These are phyloP conservation scores for Iris macrosiphon DNA, from an alignment of 106 monocot species.

Conservation along the genomic window DNA sequence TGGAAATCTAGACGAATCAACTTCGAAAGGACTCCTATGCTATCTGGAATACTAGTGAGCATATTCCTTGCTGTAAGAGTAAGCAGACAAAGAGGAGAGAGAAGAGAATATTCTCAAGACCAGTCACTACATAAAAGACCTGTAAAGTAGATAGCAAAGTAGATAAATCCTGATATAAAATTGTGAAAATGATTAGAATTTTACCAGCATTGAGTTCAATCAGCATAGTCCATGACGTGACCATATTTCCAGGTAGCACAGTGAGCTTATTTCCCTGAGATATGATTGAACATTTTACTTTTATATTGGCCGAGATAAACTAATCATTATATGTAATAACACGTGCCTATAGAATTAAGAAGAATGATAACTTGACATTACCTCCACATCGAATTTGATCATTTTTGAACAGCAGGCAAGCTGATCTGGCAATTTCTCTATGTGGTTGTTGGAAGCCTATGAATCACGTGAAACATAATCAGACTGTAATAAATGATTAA, in stretches of 20 bases:
- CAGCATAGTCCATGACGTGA: constrained; percentile 70
- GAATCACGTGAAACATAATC: constrained; percentile 1
- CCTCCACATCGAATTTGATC: constrained; percentile 86
- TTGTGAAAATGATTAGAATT: background rate
- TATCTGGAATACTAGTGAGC: constrained; percentile 62
- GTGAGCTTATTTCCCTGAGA: constrained; percentile 80
- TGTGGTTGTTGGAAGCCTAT: constrained; percentile 66
- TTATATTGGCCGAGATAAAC: no score
- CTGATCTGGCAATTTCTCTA: constrained; percentile 60
- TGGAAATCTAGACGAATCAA: constrained; percentile 87
- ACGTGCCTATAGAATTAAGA: background rate
- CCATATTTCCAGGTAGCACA: constrained; percentile 47
- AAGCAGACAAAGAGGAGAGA: background rate
- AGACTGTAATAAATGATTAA: background rate
- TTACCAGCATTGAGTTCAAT: constrained; percentile 90
- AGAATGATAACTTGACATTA: constrained; percentile 14
- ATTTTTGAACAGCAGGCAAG: constrained; percentile 68
- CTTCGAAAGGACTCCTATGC: constrained; percentile 68
- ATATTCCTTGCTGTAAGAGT: constrained; percentile 71
- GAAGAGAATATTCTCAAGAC: background rate
- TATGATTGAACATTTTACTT: constrained; percentile 9
- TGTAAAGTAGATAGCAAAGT: background rate
- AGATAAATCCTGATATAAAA: background rate
- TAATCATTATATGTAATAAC: no score
- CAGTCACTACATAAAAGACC: background rate